Conservation (phyloP, 2,329 filamentous ascomycete genomes). For the Neopestalotiopsis sp. region DNA sequence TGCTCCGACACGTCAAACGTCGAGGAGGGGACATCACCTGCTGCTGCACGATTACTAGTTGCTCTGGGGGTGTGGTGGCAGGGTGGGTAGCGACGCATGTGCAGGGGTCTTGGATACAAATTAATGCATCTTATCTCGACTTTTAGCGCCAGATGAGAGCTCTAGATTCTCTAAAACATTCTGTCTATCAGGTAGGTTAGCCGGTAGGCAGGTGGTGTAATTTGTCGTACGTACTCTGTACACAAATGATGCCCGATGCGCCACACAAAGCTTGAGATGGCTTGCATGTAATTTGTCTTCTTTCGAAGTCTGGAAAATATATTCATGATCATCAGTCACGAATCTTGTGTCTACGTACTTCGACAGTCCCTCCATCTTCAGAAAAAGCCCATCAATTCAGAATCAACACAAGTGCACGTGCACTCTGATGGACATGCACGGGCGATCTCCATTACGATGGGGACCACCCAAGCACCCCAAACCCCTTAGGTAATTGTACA, state of each 20-base stretch:
- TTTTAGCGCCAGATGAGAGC: neutral
- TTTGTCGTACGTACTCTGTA: neutral
- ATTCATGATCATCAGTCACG: neutral
- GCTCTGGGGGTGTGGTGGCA: too few relatives aligned
- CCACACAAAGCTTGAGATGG: neutral
- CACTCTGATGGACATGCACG: neutral
- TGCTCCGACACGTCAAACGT: slow-evolving; percentile 1
- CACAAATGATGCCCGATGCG: neutral
- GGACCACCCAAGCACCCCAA: neutral
- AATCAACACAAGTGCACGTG: neutral
- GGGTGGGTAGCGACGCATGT: neutral
- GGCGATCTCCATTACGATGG: neutral
- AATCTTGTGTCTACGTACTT: too few relatives aligned
- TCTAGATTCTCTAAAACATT: neutral
- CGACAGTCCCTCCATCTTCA: too few relatives aligned
- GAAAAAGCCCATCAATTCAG: neutral
- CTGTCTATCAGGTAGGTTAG: neutral
- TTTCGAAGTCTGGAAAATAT: neutral
- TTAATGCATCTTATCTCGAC: neutral
- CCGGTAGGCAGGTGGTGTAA: neutral
- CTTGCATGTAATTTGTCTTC: neutral
- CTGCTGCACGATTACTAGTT: neutral
- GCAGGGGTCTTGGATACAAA: neutral
- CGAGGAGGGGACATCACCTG: neutral
- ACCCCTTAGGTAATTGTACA: neutral